Percentiles rank a stretch among this genome's conserved stretches.
These are phyloP conservation scores for Salvia miltiorrhiza DNA, from an alignment of 257 asterid genomes.

Conservation along the genomic window DNA sequence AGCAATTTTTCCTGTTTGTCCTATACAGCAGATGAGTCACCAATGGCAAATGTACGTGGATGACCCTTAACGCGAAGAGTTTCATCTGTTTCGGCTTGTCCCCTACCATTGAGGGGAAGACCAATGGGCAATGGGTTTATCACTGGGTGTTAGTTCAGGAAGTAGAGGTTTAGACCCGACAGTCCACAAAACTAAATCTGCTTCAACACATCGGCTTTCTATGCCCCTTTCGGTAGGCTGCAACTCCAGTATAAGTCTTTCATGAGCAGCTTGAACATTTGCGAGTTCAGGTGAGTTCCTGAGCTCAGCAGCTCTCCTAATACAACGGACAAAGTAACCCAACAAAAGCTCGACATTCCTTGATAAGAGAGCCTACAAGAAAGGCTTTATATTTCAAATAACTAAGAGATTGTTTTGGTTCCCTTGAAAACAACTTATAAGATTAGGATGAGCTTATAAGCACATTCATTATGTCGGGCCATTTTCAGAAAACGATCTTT, in stretches of 20 bases:
- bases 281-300: slow-evolving; percentile 26
- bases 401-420: background rate
- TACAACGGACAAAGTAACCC: slow-evolving; percentile 75
- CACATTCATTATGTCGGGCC: background rate
- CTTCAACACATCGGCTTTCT: slow-evolving; percentile 47
- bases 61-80: slow-evolving; percentile 94
- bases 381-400: slow-evolving; percentile 10
- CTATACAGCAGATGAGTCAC: slow-evolving; percentile 86
- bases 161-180: slow-evolving; percentile 84
- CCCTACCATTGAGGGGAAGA: slow-evolving; percentile 82
- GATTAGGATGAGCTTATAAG: background rate
- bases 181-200: slow-evolving; percentile 92
- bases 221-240: slow-evolving; percentile 75
- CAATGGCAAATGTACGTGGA: slow-evolving; percentile 90
- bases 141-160: slow-evolving; percentile 48
- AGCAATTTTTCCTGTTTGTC: slow-evolving; percentile 77
- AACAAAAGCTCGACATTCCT: slow-evolving; percentile 80
- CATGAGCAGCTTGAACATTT: slow-evolving; percentile 27
- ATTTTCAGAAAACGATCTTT: background rate
- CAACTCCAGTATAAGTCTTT: slow-evolving; percentile 58
- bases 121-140: slow-evolving; percentile 31
- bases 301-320: slow-evolving; percentile 40
- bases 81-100: slow-evolving; percentile 98
- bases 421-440: background rate
- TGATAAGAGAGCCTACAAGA: slow-evolving; percentile 76